phyloP scores from a whole-genome alignment of 305 asterid genomes.

The Lippia alba region DNA sequence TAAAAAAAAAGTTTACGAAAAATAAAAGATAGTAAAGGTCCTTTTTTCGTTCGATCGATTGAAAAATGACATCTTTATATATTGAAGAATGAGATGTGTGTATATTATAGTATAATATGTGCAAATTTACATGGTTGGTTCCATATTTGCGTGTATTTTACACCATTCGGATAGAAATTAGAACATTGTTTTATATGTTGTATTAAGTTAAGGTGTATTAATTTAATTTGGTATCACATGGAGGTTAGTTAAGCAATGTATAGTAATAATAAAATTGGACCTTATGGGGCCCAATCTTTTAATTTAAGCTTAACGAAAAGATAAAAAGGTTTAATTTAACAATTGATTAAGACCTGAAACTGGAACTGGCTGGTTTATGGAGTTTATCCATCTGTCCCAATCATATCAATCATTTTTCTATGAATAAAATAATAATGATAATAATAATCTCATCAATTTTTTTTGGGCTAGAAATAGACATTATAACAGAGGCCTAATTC shows the following conservation, averaged over 20 bases:
- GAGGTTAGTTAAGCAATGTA: slow-evolving; percentile 4
- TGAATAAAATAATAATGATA: not conserved
- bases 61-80: too few relatives aligned
- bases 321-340: not conserved
- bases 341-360: slow-evolving; percentile 22
- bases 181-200: not conserved
- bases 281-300: not conserved
- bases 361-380: slow-evolving; percentile 33
- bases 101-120: too few relatives aligned
- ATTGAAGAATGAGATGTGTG: too few relatives aligned
- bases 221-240: slow-evolving; percentile 31
- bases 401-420: not conserved
- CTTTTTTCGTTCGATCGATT: too few relatives aligned
- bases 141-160: too few relatives aligned
- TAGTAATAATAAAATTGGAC: not conserved
- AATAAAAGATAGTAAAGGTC: too few relatives aligned
- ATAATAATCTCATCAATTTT: not conserved
- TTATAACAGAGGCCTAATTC: not conserved
- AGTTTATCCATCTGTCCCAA: slow-evolving; percentile 19
- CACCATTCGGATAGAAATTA: not conserved
- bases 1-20: too few relatives aligned
- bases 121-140: too few relatives aligned
- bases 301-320: not conserved
- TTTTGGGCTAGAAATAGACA: not conserved
- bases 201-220: not conserved